Evolutionary conservation across 2,329 filamentous ascomycete species (phyloP).

Genomic region (Achaetomium macrosporum): DNA sequence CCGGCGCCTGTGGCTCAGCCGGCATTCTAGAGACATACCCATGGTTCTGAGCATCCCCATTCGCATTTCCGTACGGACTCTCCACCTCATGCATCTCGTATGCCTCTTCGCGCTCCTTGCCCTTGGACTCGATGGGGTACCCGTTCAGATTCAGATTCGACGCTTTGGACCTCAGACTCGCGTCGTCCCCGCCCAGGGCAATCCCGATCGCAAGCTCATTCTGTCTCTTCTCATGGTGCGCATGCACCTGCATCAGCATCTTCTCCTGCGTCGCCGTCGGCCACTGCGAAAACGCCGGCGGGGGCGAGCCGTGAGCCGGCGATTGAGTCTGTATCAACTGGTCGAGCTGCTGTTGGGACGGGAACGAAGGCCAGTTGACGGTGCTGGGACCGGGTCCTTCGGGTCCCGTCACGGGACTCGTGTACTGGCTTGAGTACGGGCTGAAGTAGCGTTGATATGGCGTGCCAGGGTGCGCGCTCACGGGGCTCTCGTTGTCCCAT

Average conservation of each 20-base stretch:
- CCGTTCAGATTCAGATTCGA: constrained; percentile 27
- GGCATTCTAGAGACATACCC: constrained; percentile 19
- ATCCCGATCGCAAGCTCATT: constrained; percentile 36
- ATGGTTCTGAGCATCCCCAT: background rate
- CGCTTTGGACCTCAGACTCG: constrained; percentile 28
- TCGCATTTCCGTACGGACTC: constrained; percentile 26
- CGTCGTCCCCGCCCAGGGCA: constrained; percentile 37
- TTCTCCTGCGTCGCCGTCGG: constrained; percentile 24
- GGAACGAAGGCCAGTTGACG: constrained; percentile 19
- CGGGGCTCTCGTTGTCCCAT: constrained; percentile 46
- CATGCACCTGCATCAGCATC: constrained; percentile 27
- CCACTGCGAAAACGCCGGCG: constrained; percentile 18
- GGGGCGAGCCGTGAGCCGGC: background rate
- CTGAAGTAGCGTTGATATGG: constrained; percentile 45
- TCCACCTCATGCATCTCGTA: constrained; percentile 47
- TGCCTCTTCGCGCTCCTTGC: constrained; percentile 32
- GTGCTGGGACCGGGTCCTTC: constrained; percentile 27
- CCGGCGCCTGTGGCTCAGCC: constrained; percentile 32
- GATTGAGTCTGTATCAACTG: constrained; percentile 17
- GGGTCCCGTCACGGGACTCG: constrained; percentile 45
- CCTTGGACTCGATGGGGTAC: constrained; percentile 31
- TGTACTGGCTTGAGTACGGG: constrained; percentile 55
- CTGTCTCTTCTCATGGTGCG: constrained; percentile 23
- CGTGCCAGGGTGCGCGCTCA: constrained; percentile 35
- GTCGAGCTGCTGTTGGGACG: constrained; percentile 26